These are phyloP conservation scores for Odontarrhena argentea DNA, from an alignment of 345 rosid species.

Conservation along the genomic window DNA sequence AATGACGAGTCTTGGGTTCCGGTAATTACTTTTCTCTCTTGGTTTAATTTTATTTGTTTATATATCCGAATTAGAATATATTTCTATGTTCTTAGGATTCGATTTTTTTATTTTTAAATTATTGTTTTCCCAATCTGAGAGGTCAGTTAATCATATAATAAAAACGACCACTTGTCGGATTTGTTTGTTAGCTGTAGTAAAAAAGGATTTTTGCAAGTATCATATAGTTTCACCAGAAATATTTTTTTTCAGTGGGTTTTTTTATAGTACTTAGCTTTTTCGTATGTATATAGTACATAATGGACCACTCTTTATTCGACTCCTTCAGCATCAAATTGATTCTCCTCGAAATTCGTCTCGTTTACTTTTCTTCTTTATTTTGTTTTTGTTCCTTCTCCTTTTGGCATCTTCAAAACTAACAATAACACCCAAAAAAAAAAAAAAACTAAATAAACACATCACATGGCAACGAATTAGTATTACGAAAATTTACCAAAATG, in stretches of 20 bases:
- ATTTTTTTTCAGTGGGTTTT: slow-evolving; percentile 5
- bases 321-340: slow-evolving; percentile 30
- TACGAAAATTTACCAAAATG: not conserved
- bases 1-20: slow-evolving; percentile 91
- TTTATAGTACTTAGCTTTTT: not conserved
- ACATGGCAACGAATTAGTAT: slow-evolving; percentile 26
- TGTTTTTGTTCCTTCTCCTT: not conserved
- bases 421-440: not conserved
- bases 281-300: not conserved
- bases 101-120: not conserved
- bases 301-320: slow-evolving; percentile 37
- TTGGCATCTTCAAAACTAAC: slow-evolving; percentile 16
- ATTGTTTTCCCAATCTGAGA: not conserved
- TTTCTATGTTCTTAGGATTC: slow-evolving; percentile 13
- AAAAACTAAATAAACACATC: slow-evolving; percentile 10
- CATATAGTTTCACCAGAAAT: slow-evolving; percentile 14
- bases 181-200: slow-evolving; percentile 20
- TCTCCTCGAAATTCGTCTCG: slow-evolving; percentile 35
- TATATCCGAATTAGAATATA: not conserved
- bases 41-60: not conserved
- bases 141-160: not conserved
- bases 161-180: slow-evolving; percentile 3
- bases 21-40: slow-evolving; percentile 38
- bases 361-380: slow-evolving; percentile 12
- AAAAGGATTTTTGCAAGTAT: slow-evolving; percentile 10